Evolutionary conservation across 2,329 filamentous ascomycete genomes (phyloP).

Genomic region (Coniochaeta hoffmannii): DNA sequence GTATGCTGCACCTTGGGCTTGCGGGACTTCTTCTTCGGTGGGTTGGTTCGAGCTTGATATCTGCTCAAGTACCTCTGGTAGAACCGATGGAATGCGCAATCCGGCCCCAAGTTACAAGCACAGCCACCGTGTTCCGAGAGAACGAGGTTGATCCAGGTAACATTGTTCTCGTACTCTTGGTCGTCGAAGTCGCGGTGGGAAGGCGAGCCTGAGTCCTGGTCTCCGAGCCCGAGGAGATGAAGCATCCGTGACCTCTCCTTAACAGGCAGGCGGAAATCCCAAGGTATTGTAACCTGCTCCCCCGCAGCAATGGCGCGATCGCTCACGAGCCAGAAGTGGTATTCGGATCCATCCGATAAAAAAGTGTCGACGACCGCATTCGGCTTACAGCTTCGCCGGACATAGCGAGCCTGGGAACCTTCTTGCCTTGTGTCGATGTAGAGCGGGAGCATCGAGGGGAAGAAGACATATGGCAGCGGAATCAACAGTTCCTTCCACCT

Average conservation of each 20-base stretch:
- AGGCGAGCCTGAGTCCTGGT: conserved; percentile 40
- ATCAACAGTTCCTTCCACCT: conserved; percentile 60
- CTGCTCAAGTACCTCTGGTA: conserved; percentile 49
- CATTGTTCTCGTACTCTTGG: conserved; percentile 52
- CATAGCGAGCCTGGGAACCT: conserved; percentile 78
- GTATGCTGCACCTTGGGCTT: conserved; percentile 46
- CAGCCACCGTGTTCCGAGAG: conserved; percentile 75
- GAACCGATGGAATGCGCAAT: conserved; percentile 58
- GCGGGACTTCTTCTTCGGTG: conserved; percentile 41
- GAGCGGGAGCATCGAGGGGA: conserved; percentile 80
- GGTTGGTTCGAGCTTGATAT: conserved; percentile 29
- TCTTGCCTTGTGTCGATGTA: conserved; percentile 89
- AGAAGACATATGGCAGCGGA: conserved; percentile 70
- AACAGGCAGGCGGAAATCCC: conserved; percentile 60
- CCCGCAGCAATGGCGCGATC: conserved; percentile 63
- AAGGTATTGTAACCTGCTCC: conserved; percentile 57
- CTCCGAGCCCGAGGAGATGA: conserved; percentile 52
- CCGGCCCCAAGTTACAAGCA: conserved; percentile 58
- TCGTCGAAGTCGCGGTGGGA: conserved; percentile 48
- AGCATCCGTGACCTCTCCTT: conserved; percentile 46
- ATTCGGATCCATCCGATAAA: conserved; percentile 68
- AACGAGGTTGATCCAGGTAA: conserved; percentile 60
- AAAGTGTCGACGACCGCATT: conserved; percentile 87
- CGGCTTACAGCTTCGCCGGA: conserved; percentile 85
- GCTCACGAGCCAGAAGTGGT: conserved; percentile 89